A percentile compares a stretch with the other conserved stretches of the same genome.
phyloP scores from a whole-genome alignment of 352 stramenopile species.

The Phytophthora constricta region DNA sequence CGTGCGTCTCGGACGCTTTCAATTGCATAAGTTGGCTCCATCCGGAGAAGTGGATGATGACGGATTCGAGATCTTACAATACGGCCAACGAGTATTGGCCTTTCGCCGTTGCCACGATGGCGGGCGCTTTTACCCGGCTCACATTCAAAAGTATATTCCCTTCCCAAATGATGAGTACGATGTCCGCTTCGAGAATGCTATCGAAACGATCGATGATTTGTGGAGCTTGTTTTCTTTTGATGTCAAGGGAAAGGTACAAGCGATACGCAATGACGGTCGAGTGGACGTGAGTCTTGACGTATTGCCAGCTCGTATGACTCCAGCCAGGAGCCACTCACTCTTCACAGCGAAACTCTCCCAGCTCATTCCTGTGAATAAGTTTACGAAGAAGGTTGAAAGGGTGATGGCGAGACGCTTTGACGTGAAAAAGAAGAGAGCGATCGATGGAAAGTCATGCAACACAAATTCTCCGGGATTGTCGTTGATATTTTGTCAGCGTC shows the following conservation, averaged over 20 bases:
- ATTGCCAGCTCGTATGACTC: neutral
- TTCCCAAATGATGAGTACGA: constrained; percentile 59
- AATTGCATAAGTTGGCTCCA: constrained; percentile 59
- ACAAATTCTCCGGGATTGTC: constrained; percentile 47
- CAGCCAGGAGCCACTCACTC: constrained; percentile 4
- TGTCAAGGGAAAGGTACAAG: constrained; percentile 56
- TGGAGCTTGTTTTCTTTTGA: constrained; percentile 67
- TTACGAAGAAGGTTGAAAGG: constrained; percentile 40
- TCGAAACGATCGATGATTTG: constrained; percentile 70
- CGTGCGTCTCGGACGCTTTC: constrained; percentile 50
- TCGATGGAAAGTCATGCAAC: constrained; percentile 41
- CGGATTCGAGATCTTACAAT: constrained; percentile 57
- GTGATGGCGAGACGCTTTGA: constrained; percentile 50
- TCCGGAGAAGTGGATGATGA: constrained; percentile 60
- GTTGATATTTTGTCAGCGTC: constrained; percentile 58
- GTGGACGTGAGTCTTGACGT: constrained; percentile 53
- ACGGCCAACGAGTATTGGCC: constrained; percentile 69
- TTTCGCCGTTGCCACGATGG: constrained; percentile 63
- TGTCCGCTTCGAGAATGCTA: constrained; percentile 59
- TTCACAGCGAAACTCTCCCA: constrained; percentile 19
- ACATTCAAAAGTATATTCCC: constrained; percentile 56
- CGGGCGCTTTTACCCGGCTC: constrained; percentile 64
- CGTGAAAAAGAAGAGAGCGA: constrained; percentile 16
- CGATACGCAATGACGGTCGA: constrained; percentile 55
- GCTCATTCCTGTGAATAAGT: constrained; percentile 56